Evolutionary conservation across 768 basidiomycete genomes (phyloP).

Genomic region (Tulasnella sp.): DNA sequence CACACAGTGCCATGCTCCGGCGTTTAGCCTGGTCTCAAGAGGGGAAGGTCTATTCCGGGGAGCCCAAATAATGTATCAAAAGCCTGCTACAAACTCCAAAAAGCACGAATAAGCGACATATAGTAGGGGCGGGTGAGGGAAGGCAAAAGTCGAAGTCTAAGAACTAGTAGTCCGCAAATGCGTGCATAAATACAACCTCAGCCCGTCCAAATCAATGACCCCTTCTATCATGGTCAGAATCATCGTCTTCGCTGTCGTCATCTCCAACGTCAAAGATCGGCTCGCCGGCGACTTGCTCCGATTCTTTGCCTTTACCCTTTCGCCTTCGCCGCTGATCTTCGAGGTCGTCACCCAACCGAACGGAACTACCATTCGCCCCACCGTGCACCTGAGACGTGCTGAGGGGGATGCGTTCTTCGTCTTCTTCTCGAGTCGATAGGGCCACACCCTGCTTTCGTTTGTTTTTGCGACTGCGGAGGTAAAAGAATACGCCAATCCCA

Average conservation of each 20-base stretch:
- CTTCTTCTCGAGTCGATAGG: slow-evolving; percentile 39
- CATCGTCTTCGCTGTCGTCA: slow-evolving; percentile 39
- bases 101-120: not conserved
- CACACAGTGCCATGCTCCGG: no score
- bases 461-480: slow-evolving; percentile 60
- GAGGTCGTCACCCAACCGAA: slow-evolving; percentile 36
- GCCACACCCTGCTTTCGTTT: slow-evolving; percentile 35
- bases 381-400: slow-evolving; percentile 36
- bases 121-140: not conserved
- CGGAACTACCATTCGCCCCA: slow-evolving; percentile 26
- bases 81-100: not conserved
- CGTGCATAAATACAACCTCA: not conserved
- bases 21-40: no score
- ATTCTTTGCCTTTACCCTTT: slow-evolving; percentile 42
- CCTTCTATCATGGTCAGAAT: slow-evolving; percentile 6
- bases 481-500: slow-evolving; percentile 70
- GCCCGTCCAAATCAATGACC: not conserved
- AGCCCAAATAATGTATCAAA: not conserved
- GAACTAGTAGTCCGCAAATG: not conserved
- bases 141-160: not conserved
- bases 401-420: slow-evolving; percentile 72
- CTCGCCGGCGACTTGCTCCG: slow-evolving; percentile 34
- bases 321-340: slow-evolving; percentile 34
- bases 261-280: slow-evolving; percentile 50
- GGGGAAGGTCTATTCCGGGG: not conserved